Evolutionary conservation across 495 filamentous ascomycete genomes (phyloP), one percentile per base, ranked within the genome.

Genomic region (Xylaria telfairii): DNA sequence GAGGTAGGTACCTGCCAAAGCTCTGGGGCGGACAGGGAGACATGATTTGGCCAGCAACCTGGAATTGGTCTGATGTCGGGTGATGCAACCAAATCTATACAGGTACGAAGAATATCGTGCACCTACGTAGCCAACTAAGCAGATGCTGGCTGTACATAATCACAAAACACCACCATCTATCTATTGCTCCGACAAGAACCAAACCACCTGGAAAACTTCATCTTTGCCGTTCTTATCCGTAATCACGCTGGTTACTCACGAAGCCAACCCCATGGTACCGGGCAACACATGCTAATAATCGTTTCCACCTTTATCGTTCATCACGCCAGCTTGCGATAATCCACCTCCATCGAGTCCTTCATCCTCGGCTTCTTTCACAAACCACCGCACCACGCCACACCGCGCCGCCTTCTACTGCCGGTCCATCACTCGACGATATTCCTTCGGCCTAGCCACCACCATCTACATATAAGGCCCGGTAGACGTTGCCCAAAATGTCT

Each of bases 401-500:
- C 61, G 44, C 51, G 61, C 24, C 21, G 19, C 49, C 66, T 67
- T 39, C 41, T 34, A 21, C n/a, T 62, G 3, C 51, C 51, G 26
- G 26, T 17, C 30, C 37, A 17, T 44, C n/a, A 30, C 49, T 51
- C 49, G 24, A 63, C 65, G 34, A 28, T 53, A 46, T 67, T 4
- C 54, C 46, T 21, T 9, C 10, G 28, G 24, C 24, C 13, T 49
- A 67, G 32, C 15, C 61, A 30, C 56, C 24, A 54, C 24, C n/a
- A n/a, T 54, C 37, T 26, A 34, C 70, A 70, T 44, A 70, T 67
- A 69, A 51, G 32, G 21, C 30, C 34, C 19, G 34, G 32, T 53
- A 56, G 49, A 44, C 37, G 60, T 39, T 73, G 76, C 51, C 56
- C 84, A 86, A 67, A 80, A 99, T 99, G 96, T 97, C 95, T 71